Evolutionary conservation across 768 basidiomycete genomes (phyloP).

Genomic region (Paxillus involutus): DNA sequence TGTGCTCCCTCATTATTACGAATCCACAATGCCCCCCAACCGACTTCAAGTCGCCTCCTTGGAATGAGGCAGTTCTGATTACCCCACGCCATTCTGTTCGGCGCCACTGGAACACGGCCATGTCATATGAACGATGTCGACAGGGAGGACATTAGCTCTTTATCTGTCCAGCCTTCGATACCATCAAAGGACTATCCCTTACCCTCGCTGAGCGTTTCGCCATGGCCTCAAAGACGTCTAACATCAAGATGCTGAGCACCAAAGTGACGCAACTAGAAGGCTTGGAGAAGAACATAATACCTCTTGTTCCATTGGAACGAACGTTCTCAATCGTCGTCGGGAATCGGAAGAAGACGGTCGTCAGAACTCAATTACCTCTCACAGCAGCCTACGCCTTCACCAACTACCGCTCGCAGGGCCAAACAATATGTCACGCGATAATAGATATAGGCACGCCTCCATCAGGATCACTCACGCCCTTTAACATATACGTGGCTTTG

Average conservation of each 20-base stretch:
- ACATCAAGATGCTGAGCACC: conserved; percentile 19
- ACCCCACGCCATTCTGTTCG: too few species aligned
- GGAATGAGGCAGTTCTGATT: too few species aligned
- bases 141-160: too few species aligned
- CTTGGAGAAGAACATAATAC: background rate
- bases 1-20: too few species aligned
- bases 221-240: too few species aligned
- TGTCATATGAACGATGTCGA: too few species aligned
- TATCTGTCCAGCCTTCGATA: too few species aligned
- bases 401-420: conserved; percentile 41
- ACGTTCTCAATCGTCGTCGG: background rate
- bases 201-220: too few species aligned
- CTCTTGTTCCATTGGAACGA: background rate
- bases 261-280: background rate
- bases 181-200: too few species aligned
- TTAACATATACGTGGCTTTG: conserved; percentile 40
- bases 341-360: conserved; percentile 9
- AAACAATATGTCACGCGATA: conserved; percentile 35
- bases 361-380: conserved; percentile 29
- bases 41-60: too few species aligned
- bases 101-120: too few species aligned
- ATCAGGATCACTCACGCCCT: conserved; percentile 26
- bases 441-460: conserved; percentile 38
- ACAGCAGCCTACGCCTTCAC: conserved; percentile 43
- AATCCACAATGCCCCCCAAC: too few species aligned